Base-by-base conservation (phyloP, 306 rosid genomes). In the Prunus fruticosa region DNA sequence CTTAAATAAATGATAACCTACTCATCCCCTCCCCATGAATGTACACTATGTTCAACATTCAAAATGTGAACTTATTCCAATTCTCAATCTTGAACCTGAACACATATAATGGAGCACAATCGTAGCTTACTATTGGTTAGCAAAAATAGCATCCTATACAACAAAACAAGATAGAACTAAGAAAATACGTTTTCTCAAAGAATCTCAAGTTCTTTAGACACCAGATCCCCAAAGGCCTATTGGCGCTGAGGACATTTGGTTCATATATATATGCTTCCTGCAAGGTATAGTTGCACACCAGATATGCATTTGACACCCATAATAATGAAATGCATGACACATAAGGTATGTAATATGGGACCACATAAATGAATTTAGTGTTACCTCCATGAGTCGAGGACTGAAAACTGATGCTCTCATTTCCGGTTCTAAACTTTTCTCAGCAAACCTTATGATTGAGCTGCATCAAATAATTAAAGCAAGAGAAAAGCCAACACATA, bases 311-410 rank as follows among this genome's bases (percentile, higher is more conserved):
- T 50, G 16, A 51, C 45, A 62, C 22, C 61, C 30, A 18, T 25
- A 38, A 27, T 70, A 34, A 41, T 69, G n/a, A 67, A 63, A 70
- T 53, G 43, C 57, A 47, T 25, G 67, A 75, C 47, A 76, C 6
- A 8, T 51, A 16, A 66, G 58, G 11, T 38, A 23, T 1, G 32
- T 56, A 71, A 58, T 64, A 51, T 49, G 60, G 54, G 15, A 69
- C 61, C 76, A 81, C 81, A 78, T 19, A 73, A 81, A 78, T 67
- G 52, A 77, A 68, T 57, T 67, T 43, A 75, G 20, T 51, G 67
- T 46, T 86, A 94, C 98, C 97, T 94, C 98, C 98, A 92, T 82
- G 60, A 94, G 98, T 66, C 98, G 90, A 67, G 97, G 97, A 81
- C 98, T 94, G 85, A 94, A 94, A 82, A 92, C 85, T n/a, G 87